Evolutionary conservation across 148 eudicot species (phyloP).

Genomic region (Rhododendron henanense): DNA sequence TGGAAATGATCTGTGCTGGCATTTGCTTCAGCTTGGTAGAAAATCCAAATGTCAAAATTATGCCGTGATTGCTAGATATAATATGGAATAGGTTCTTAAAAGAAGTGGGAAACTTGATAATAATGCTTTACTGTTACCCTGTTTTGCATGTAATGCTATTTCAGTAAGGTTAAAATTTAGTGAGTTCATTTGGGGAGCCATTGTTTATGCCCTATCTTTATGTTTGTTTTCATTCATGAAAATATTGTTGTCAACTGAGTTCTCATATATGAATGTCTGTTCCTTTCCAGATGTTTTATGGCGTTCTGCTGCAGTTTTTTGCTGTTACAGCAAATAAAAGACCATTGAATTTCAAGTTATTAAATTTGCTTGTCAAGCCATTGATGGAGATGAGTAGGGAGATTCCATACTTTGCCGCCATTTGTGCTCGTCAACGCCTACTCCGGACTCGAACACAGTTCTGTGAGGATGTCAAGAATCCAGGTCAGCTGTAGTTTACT

Average conservation of each 20-base stretch:
- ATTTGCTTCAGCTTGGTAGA: background rate
- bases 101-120: background rate
- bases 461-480: constrained; percentile 69
- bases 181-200: no score
- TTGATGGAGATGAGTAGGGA: constrained; percentile 83
- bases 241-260: background rate
- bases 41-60: background rate
- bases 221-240: background rate
- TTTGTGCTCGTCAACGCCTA: constrained; percentile 90
- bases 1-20: background rate
- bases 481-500: constrained; percentile 43
- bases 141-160: no score
- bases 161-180: no score
- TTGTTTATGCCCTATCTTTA: background rate
- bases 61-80: background rate
- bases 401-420: constrained; percentile 88
- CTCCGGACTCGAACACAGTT: constrained; percentile 57
- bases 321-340: constrained; percentile 72
- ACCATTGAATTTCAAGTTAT: constrained; percentile 66
- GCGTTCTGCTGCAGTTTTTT: constrained; percentile 86
- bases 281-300: constrained; percentile 76
- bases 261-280: background rate
- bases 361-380: constrained; percentile 82
- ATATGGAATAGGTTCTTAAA: background rate
- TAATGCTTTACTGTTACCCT: no score